Base-by-base conservation (phyloP, 169 alveolate genomes). In the Plasmodium adleri region DNA sequence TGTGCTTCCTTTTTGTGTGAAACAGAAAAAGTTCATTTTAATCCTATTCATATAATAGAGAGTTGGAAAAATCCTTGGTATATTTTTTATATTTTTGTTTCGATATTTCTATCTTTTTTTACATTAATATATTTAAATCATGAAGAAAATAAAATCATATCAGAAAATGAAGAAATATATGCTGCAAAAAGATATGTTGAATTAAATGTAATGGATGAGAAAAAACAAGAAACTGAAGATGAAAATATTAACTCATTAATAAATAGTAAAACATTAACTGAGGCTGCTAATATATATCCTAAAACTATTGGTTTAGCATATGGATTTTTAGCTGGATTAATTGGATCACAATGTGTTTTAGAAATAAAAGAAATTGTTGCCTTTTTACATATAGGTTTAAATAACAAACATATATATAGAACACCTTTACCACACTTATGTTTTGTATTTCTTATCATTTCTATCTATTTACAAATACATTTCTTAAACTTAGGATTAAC, bases 1-100 rank as follows among this genome's bases (percentile, higher is more conserved):
- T 85, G 95, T 66, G 97, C 97, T 28, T 92, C 97, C 13, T 92
- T 95, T 52, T 52, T 95, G 50, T 95, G 95, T 32, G 87, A 85
- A 7, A 45, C 62, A 10, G 88, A 88, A 26, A 71, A 71, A 8
- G 28, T 90, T 58, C 78, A 72, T 49, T 68, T 83, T 64, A 90
- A 50, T 47, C 86, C 88, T 43, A 52, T 91, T 67, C 43, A 88
- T 43, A 93, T 94, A 47, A 88, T 95, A 17, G 93, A 92, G 54
- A 92, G 96, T 64, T 95, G 97, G 97, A 78, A 94, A 39, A 95
- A 95, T 70, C 97, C 97, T 59, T 95, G 96, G 93, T 95, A 95
- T 68, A 60, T 95, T 72, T 90, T 92, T 15, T 95, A 93, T 75
- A 88, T 95, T 54, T 94, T 91, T 58, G 74, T 89, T 66, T 87